Base-by-base conservation (phyloP, 1,139 yeast genomes). In the Taphrina populina region DNA sequence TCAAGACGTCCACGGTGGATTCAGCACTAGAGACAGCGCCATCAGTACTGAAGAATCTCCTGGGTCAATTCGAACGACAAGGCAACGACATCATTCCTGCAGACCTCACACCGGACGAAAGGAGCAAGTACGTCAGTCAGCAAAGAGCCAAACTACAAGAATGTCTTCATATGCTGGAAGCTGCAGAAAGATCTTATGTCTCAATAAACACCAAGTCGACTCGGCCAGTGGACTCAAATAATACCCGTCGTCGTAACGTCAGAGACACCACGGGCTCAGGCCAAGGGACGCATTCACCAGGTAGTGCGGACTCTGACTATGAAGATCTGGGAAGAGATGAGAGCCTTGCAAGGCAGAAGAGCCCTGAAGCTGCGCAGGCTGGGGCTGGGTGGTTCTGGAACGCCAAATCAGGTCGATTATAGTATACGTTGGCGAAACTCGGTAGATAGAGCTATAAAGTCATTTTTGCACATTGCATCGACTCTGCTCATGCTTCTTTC, bases 1-100 rank as follows among this genome's bases (percentile, higher is more conserved):
- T 49, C 39, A 27, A 40, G 19, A 49, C 54, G 8, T 45, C 39
- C 21, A 45, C 54, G 10, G 43, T 49, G 11, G 54, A 46, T 4
- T n/a, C 23, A 5, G 21, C 39, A 6, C 24, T 46, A 2, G 54
- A 49, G 36, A 15, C 43, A 1, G 29, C 39, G 8, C 46, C 54
- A 3, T 17, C 54, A n/a, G 21, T 46, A n/a, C 24, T 49, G 24
- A 20, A 32, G 46, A 34, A 33, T n/a, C 33, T 49, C 46, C 27
- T 49, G 26, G 27, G 36, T 4, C 13, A 35, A 6, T 17, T 37
- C 11, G 27, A 37, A 6, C 29, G 13, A 23, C 36, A 21, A 30
- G 36, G 36, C 10, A 13, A 26, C 7, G 47, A 43, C 15, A 49
- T 49, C 10, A 41, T 49, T 19, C 54, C 54, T 13, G 35, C 39